Conservation (phyloP, 2,329 filamentous ascomycete species). For the Fusarium buharicum region DNA sequence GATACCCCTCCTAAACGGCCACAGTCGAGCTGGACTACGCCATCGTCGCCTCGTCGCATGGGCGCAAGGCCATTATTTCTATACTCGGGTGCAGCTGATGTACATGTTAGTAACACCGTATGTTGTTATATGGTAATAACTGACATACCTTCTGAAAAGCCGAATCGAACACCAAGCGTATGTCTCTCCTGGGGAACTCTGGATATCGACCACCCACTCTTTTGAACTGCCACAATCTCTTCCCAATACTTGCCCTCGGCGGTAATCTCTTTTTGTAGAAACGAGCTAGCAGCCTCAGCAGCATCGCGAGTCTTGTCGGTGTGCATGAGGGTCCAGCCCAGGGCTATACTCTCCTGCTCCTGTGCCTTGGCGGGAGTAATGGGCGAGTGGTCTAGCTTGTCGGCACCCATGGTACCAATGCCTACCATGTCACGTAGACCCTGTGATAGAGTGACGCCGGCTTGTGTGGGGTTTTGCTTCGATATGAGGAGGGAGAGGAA, state of each 20-base stretch:
- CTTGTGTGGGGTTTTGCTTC: constrained; percentile 79
- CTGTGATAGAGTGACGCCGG: constrained; percentile 75
- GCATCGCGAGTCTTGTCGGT: constrained; percentile 79
- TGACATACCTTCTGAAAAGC: constrained; percentile 77
- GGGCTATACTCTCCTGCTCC: constrained; percentile 66
- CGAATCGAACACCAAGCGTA: constrained; percentile 86
- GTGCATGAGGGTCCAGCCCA: constrained; percentile 82
- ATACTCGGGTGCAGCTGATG: constrained; percentile 64
- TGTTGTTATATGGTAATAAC: background rate
- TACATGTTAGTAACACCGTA: constrained; percentile 42
- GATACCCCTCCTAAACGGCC: constrained; percentile 61
- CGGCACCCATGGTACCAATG: constrained; percentile 77
- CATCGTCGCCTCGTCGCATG: constrained; percentile 77
- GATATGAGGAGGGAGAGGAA: constrained; percentile 85
- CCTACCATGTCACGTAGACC: constrained; percentile 76
- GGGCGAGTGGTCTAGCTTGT: constrained; percentile 71
- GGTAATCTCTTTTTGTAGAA: constrained; percentile 79
- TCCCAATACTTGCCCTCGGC: constrained; percentile 90
- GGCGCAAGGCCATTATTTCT: constrained; percentile 81
- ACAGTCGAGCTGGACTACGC: constrained; percentile 78
- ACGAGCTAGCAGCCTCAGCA: constrained; percentile 75
- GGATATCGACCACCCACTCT: constrained; percentile 87
- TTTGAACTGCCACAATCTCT: constrained; percentile 81
- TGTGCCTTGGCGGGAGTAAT: constrained; percentile 64
- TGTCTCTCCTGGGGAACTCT: constrained; percentile 77